phyloP scores from a whole-genome alignment of 495 filamentous ascomycete genomes.

The Clohesyomyces aquaticus region DNA sequence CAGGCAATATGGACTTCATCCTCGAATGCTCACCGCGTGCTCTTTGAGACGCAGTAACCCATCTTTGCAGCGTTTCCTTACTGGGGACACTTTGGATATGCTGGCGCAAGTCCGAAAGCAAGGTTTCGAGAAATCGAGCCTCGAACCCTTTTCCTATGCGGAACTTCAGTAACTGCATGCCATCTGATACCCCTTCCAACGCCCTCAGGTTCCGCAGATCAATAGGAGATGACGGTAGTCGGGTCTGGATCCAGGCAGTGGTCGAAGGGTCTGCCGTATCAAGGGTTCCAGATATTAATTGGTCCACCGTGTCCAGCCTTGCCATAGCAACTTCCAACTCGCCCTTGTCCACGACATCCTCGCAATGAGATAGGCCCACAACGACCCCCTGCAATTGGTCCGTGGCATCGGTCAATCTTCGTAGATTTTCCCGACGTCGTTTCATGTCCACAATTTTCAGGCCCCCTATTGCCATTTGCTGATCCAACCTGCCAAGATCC shows the following conservation, averaged over 20 bases:
- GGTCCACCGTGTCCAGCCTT: slow-evolving; percentile 74
- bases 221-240: slow-evolving; percentile 48
- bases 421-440: slow-evolving; percentile 79
- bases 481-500: slow-evolving; percentile 78
- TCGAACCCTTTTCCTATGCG: slow-evolving; percentile 89
- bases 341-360: slow-evolving; percentile 77
- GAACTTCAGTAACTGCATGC: slow-evolving; percentile 72
- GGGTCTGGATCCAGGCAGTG: slow-evolving; percentile 37
- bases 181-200: slow-evolving; percentile 75
- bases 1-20: slow-evolving; percentile 67
- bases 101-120: slow-evolving; percentile 77
- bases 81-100: slow-evolving; percentile 78
- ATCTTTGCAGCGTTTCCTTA: slow-evolving; percentile 77
- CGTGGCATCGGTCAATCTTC: slow-evolving; percentile 78
- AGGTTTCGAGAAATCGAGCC: slow-evolving; percentile 72
- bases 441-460: slow-evolving; percentile 83
- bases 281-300: slow-evolving; percentile 71
- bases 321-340: slow-evolving; percentile 78
- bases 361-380: slow-evolving; percentile 73
- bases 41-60: slow-evolving; percentile 64
- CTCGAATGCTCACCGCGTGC: slow-evolving; percentile 68
- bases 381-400: slow-evolving; percentile 80
- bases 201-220: slow-evolving; percentile 82
- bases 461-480: slow-evolving; percentile 84
- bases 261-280: slow-evolving; percentile 42